These are phyloP conservation scores for Beverwykella pulmonaria DNA, from an alignment of 495 filamentous ascomycete species.

Conservation along the genomic window DNA sequence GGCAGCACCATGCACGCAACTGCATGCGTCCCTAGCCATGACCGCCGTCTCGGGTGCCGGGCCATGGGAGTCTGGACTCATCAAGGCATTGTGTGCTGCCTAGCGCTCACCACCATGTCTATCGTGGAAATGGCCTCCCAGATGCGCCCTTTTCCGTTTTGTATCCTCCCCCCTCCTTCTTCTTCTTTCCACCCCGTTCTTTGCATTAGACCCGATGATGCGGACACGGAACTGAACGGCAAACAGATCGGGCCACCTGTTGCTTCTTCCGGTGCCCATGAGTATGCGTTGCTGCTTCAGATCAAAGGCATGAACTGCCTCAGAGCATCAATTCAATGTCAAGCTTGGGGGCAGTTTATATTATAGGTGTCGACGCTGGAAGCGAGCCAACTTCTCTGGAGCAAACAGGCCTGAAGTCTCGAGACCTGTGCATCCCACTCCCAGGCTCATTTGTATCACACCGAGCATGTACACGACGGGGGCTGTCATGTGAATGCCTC, in stretches of 20 bases:
- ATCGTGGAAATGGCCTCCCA: not conserved
- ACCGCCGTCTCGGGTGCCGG: constrained; percentile 4
- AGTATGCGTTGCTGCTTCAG: not conserved
- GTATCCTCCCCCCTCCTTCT: not conserved
- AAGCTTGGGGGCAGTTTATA: not conserved
- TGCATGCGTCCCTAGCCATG: not conserved
- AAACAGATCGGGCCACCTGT: too few species aligned
- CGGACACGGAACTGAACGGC: too few species aligned
- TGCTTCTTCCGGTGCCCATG: too few species aligned
- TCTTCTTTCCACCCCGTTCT: not conserved
- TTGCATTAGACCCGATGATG: not conserved
- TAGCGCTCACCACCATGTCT: not conserved
- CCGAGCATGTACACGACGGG: too few species aligned
- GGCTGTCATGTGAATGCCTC: too few species aligned
- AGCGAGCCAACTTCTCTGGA: too few species aligned
- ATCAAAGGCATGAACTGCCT: not conserved
- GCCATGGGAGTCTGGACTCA: constrained; percentile 28
- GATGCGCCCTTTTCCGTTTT: constrained; percentile 12
- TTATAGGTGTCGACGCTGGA: too few species aligned
- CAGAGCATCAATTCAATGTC: not conserved
- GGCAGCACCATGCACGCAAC: not conserved
- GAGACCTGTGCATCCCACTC: too few species aligned
- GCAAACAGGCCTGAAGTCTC: too few species aligned
- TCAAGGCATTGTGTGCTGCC: not conserved
- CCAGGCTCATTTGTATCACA: too few species aligned